Percentiles rank a stretch among this genome's conserved stretches.
These are phyloP conservation scores for Ananas comosus DNA, from an alignment of 176 grass and related monocot genomes.

Conservation along the genomic window DNA sequence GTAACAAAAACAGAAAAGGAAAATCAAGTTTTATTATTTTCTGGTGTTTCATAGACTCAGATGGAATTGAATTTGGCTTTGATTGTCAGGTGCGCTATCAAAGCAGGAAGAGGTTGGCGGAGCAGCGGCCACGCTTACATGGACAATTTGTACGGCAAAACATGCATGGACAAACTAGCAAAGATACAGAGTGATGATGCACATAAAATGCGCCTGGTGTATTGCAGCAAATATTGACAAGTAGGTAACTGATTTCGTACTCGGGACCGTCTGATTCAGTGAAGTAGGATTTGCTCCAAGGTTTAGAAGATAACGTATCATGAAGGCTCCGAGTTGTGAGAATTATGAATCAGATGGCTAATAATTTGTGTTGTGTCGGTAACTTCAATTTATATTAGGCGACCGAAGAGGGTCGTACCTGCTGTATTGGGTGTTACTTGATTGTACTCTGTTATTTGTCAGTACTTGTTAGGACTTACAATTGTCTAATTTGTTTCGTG, in stretches of 20 bases:
- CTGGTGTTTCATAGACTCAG: conserved; percentile 3
- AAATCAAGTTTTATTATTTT: not conserved
- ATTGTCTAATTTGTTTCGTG: too few relatives aligned
- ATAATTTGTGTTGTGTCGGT: not conserved
- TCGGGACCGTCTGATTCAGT: conserved; percentile 1
- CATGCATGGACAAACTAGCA: conserved; percentile 27
- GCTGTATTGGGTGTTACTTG: too few relatives aligned
- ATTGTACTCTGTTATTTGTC: too few relatives aligned
- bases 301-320: not conserved
- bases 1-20: not conserved
- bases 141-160: conserved; percentile 66
- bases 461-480: too few relatives aligned
- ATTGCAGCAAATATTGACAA: conserved; percentile 3
- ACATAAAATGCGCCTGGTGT: conserved; percentile 3
- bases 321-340: conserved; percentile 11
- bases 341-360: conserved; percentile 1
- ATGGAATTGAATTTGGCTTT: conserved; percentile 20
- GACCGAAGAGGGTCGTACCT: too few relatives aligned
- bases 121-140: conserved; percentile 63
- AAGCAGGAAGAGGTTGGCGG: conserved; percentile 64
- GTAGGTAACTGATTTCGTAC: conserved; percentile 24
- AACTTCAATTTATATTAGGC: too few relatives aligned
- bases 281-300: not conserved
- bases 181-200: conserved; percentile 48
- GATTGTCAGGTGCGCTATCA: conserved; percentile 70